Base-by-base conservation (phyloP, 306 rosid genomes). In the Parietaria judaica region DNA sequence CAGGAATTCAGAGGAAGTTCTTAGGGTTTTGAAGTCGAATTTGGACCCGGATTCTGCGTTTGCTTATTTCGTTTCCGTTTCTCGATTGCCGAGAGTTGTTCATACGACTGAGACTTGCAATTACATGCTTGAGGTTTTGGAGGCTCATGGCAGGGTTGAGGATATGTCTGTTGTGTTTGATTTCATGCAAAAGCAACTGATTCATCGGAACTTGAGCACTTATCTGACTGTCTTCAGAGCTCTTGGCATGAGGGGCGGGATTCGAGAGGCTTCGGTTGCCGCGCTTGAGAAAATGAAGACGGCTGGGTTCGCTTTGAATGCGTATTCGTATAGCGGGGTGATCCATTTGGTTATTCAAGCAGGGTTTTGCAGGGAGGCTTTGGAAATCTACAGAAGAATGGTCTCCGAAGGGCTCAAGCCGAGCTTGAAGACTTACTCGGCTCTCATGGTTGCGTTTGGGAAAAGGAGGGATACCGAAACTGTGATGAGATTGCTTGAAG, bases 391-490 rank as follows among this genome's bases (percentile, higher is more conserved):
- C 76, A 81, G 66, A 70, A 82, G 78, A 65, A 76, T 77, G 88
- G 67, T 88, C 55, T 69, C 75, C 0, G 95, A 92, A 82, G 94
- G 89, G 46, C 62, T 78, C 65, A 88, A 77, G 63, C 98, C 96
- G 43, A 92, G 98, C 73, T 66, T 92, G 78, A 92, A 92, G 85
- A 84, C 95, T 6, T 92, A 88, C 80, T 88, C 98, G 2, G 96
- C 90, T 2, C 82, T 92, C 51, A 88, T 88, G 98, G 96, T 84
- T 56, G 95, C 95, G 14, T 41, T 80, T 61, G 96, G 98, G 35
- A 88, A 74, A 85, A 86, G 87, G 78, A 82, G 90, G 86, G 95
- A 92, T 65, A 75, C 80, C 12, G 67, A 74, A 61, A 76, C 76
- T n/a, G 81, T 92, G 53, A 82, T 88, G 95, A 70, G 62, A 58